Conservation (phyloP, 768 basidiomycete species). For the Dentipellis fragilis region DNA sequence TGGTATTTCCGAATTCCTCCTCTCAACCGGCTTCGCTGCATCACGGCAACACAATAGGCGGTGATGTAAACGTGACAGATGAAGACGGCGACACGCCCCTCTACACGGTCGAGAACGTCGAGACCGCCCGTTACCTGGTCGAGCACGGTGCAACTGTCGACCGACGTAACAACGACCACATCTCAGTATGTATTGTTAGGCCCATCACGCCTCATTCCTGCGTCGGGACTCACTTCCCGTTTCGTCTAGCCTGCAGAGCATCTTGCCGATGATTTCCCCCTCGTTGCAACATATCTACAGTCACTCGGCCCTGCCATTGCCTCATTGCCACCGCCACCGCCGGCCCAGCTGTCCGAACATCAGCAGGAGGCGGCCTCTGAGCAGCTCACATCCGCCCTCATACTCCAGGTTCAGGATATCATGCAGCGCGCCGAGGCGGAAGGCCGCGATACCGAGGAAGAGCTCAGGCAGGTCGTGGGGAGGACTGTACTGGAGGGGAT, state of each 20-base stretch:
- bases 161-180: slow-evolving; percentile 57
- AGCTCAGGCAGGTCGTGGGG: slow-evolving; percentile 52
- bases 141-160: slow-evolving; percentile 63
- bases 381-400: slow-evolving; percentile 53
- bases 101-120: slow-evolving; percentile 77
- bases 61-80: slow-evolving; percentile 80
- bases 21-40: slow-evolving; percentile 1
- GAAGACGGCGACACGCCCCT: slow-evolving; percentile 87
- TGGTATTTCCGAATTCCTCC: slow-evolving; percentile 30
- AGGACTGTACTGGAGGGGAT: slow-evolving; percentile 61
- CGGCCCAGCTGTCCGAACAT: slow-evolving; percentile 45
- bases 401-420: slow-evolving; percentile 57
- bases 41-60: slow-evolving; percentile 36
- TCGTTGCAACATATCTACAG: slow-evolving; percentile 54
- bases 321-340: slow-evolving; percentile 12
- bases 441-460: slow-evolving; percentile 50
- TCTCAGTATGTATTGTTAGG: slow-evolving; percentile 47
- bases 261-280: slow-evolving; percentile 61
- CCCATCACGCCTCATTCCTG: background rate
- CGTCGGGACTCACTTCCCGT: slow-evolving; percentile 2
- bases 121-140: slow-evolving; percentile 70
- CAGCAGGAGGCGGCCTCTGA: slow-evolving; percentile 63
- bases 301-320: slow-evolving; percentile 18
- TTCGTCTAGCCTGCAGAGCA: slow-evolving; percentile 53
- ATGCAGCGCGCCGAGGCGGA: slow-evolving; percentile 47